phyloP scores from a whole-genome alignment of 108 stramenopile genomes.

The Cylindrotheca closterium region DNA sequence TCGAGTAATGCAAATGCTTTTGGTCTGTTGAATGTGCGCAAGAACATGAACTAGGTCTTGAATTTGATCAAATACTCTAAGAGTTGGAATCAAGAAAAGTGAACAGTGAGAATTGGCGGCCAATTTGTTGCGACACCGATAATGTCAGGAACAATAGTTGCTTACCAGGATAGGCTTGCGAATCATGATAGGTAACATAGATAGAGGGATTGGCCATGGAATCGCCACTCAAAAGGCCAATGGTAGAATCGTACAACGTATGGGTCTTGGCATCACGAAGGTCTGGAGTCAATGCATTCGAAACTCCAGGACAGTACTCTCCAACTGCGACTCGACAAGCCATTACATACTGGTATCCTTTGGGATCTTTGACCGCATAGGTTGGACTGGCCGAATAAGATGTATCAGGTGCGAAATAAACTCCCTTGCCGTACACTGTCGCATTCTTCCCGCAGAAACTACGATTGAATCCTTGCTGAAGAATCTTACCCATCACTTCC shows the following conservation, averaged over 20 bases:
- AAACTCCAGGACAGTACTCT: conserved; percentile 10
- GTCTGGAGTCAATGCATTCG: conserved; percentile 9
- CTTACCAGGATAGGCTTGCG: conserved; percentile 13
- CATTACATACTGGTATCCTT: conserved; percentile 6
- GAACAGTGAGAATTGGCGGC: too few relatives aligned
- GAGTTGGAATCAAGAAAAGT: neutral
- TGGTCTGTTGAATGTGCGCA: too few relatives aligned
- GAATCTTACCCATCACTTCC: conserved; percentile 11
- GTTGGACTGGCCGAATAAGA: neutral
- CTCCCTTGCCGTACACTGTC: conserved; percentile 10
- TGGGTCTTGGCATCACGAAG: neutral
- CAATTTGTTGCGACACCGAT: too few relatives aligned
- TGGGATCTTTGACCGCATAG: conserved; percentile 4
- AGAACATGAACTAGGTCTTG: too few relatives aligned
- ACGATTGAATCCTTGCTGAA: conserved; percentile 25
- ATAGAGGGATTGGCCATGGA: conserved; percentile 6
- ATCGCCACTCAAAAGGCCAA: neutral
- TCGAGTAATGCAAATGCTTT: too few relatives aligned
- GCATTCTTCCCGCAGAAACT: conserved; percentile 22
- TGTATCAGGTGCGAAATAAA: conserved; percentile 22
- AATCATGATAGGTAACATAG: conserved; percentile 21
- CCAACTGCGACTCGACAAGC: conserved; percentile 17
- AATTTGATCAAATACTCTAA: neutral
- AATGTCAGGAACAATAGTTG: too few relatives aligned
- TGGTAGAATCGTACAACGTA: conserved; percentile 18